These are phyloP conservation scores for Lactifluus pinguis DNA, from an alignment of 768 basidiomycete genomes.

Conservation along the genomic window DNA sequence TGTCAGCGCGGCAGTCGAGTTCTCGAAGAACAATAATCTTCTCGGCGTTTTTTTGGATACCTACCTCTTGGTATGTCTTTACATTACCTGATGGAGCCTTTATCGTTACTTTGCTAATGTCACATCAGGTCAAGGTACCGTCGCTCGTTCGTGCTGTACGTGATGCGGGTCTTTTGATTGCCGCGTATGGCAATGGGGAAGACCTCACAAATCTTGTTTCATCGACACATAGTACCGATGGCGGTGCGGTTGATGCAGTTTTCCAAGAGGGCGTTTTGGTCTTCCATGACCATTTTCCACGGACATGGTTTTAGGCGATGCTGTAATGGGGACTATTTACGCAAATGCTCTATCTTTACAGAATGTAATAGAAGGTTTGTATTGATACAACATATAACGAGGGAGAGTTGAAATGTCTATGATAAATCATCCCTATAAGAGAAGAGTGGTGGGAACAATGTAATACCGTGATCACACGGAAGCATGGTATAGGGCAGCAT, in stretches of 20 bases:
- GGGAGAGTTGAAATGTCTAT: not conserved
- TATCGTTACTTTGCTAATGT: slow-evolving; percentile 10
- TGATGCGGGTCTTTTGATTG: slow-evolving; percentile 80
- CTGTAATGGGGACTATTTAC: slow-evolving; percentile 14
- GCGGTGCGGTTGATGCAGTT: slow-evolving; percentile 59
- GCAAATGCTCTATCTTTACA: slow-evolving; percentile 9
- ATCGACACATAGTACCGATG: slow-evolving; percentile 31
- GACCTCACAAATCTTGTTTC: slow-evolving; percentile 27
- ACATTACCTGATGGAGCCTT: not conserved
- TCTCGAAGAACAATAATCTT: slow-evolving; percentile 86
- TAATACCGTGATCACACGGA: slow-evolving; percentile 12
- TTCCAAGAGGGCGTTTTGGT: slow-evolving; percentile 55
- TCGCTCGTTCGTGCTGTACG: slow-evolving; percentile 83
- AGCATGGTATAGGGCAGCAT: slow-evolving; percentile 21
- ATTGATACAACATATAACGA: slow-evolving; percentile 12
- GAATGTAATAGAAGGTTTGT: slow-evolving; percentile 17
- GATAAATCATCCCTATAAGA: slow-evolving; percentile 10
- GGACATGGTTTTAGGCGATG: slow-evolving; percentile 36
- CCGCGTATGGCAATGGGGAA: slow-evolving; percentile 61
- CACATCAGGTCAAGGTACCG: slow-evolving; percentile 71
- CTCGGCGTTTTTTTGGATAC: slow-evolving; percentile 88
- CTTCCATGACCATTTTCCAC: slow-evolving; percentile 60
- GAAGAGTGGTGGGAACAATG: not conserved
- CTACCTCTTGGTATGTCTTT: slow-evolving; percentile 64
- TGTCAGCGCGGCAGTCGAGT: slow-evolving; percentile 86